phyloP scores from a whole-genome alignment of 805 yeast species.

The Candida insectorum region DNA sequence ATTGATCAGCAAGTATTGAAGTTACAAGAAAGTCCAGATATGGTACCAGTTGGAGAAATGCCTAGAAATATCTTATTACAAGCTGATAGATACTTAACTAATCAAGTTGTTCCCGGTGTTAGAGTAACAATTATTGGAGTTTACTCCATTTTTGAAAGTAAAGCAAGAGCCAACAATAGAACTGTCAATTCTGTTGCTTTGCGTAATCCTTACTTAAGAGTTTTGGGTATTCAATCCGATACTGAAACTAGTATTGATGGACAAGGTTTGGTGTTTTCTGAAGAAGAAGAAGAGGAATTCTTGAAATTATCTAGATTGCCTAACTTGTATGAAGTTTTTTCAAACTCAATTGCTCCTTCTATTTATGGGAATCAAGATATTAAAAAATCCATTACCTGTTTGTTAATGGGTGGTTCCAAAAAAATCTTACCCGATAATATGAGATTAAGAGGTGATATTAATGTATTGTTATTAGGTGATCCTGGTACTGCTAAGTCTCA shows the following conservation, averaged over 20 bases:
- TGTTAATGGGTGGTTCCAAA: conserved; percentile 91
- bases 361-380: conserved; percentile 93
- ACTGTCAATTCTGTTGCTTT: conserved; percentile 68
- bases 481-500: conserved; percentile 99
- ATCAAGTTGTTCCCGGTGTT: conserved; percentile 91
- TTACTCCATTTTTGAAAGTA: conserved; percentile 83
- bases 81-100: conserved; percentile 85
- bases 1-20: conserved; percentile 93
- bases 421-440: conserved; percentile 92
- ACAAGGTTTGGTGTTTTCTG: conserved; percentile 62
- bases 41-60: conserved; percentile 98
- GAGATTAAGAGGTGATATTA: conserved; percentile 95
- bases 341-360: conserved; percentile 92
- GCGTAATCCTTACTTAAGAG: conserved; percentile 85
- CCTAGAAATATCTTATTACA: conserved; percentile 89
- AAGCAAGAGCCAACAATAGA: conserved; percentile 32
- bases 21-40: conserved; percentile 95
- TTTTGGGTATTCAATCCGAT: conserved; percentile 83
- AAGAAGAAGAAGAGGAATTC: conserved; percentile 93
- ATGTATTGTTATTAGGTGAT: conserved; percentile 89
- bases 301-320: conserved; percentile 77
- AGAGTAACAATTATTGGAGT: conserved; percentile 90
- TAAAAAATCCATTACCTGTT: conserved; percentile 88
- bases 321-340: conserved; percentile 77
- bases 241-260: conserved; percentile 67